phyloP scores from a whole-genome alignment of 2,329 filamentous ascomycete species.

The Penicillium sp. region DNA sequence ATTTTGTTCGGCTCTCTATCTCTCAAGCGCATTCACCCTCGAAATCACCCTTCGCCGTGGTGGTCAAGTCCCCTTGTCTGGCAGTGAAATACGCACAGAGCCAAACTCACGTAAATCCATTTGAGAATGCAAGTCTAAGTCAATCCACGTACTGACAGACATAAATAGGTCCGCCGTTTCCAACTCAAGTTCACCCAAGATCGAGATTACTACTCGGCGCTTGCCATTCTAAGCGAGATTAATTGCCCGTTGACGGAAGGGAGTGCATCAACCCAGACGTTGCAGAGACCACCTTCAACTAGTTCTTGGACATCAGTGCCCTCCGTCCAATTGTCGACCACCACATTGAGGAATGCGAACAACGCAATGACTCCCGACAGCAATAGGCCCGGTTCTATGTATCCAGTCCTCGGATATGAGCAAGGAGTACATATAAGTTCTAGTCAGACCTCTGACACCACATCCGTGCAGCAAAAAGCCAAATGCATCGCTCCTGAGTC shows the following conservation, averaged over 20 bases:
- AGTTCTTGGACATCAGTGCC: slow-evolving; percentile 25
- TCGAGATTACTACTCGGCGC: slow-evolving; percentile 41
- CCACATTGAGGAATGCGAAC: slow-evolving; percentile 1
- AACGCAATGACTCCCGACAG: slow-evolving; percentile 6
- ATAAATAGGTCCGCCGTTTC: slow-evolving; percentile 42
- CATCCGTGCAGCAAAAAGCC: neutral
- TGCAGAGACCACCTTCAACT: slow-evolving; percentile 23
- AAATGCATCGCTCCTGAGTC: neutral
- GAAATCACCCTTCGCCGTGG: slow-evolving; percentile 38
- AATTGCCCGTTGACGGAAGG: slow-evolving; percentile 46
- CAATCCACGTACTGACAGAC: neutral
- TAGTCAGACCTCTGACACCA: neutral
- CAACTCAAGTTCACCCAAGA: slow-evolving; percentile 45
- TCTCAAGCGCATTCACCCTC: slow-evolving; percentile 16
- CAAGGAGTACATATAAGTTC: slow-evolving; percentile 3
- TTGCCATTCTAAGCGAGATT: slow-evolving; percentile 42
- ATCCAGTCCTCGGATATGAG: slow-evolving; percentile 1
- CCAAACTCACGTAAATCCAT: slow-evolving; percentile 28
- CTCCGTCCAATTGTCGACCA: slow-evolving; percentile 8
- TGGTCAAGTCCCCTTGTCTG: slow-evolving; percentile 46
- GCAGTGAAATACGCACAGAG: slow-evolving; percentile 44
- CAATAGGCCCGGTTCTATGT: slow-evolving; percentile 1
- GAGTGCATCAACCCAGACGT: slow-evolving; percentile 14
- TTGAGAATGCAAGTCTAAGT: too few species aligned
- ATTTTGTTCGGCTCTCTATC: slow-evolving; percentile 28